Conservation (phyloP, 208 protist genomes). For the Strigomonas culicis region DNA sequence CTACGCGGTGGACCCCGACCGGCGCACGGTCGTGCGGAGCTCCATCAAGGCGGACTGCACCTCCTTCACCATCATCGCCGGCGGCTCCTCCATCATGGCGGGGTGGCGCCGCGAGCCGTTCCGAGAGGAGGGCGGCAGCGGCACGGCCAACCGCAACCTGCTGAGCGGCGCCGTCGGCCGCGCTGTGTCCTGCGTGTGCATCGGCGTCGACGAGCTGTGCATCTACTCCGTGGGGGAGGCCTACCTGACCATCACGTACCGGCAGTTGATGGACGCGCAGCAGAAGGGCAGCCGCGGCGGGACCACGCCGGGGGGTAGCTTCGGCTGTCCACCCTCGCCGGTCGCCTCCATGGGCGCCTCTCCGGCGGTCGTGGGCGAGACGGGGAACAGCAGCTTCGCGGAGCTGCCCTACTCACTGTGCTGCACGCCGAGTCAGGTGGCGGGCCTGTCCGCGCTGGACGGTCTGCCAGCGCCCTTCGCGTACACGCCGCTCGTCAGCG, state of each 20-base stretch:
- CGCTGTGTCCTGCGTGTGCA: slow-evolving; percentile 56
- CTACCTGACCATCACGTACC: not conserved
- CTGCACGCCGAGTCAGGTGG: no score
- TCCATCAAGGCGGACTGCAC: slow-evolving; percentile 61
- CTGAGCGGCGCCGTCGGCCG: slow-evolving; percentile 17
- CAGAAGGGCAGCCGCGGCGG: not conserved
- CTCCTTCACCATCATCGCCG: slow-evolving; percentile 66
- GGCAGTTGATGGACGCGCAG: not conserved
- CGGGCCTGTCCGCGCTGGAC: no score
- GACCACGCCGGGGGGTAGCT: not conserved
- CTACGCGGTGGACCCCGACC: slow-evolving; percentile 50
- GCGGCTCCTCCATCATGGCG: slow-evolving; percentile 22
- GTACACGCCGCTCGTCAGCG: not conserved
- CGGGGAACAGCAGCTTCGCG: not conserved
- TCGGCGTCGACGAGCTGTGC: slow-evolving; percentile 69
- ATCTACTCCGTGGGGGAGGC: slow-evolving; percentile 57
- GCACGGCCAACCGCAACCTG: slow-evolving; percentile 3
- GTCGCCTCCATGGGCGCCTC: no score
- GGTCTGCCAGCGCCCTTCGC: not conserved
- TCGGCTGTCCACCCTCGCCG: no score
- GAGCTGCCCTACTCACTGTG: no score
- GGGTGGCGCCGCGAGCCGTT: not conserved
- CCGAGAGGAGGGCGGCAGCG: not conserved
- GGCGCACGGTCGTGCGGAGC: slow-evolving; percentile 43
- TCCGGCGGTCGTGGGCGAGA: not conserved